Base-by-base conservation (phyloP, 2,329 filamentous ascomycete species). In the Arthroderma uncinatum region DNA sequence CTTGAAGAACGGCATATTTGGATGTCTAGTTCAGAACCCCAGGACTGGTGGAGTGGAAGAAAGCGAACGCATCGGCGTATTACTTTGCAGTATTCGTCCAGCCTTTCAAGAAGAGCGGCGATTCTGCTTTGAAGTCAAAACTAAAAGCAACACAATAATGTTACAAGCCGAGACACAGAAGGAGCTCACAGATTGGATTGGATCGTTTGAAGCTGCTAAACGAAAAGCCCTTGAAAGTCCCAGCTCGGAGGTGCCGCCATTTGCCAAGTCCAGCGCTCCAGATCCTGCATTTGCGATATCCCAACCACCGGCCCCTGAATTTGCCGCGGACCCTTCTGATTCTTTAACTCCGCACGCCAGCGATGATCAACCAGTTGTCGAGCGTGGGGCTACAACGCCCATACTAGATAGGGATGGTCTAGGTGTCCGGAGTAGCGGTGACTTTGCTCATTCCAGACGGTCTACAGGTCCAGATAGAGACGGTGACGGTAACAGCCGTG, bases 71-170 rank as follows among this genome's bases (percentile, higher is more conserved):
- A 95, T 95, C 60, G 93, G 93, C 40, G 91, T 98, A 2, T 74
- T 98, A 55, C 82, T 98, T 39, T 98, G 93, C 74, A 95, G 89
- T 66, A 87, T 93, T 53, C 89, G 92, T 65, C 90, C 91, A 16
- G 90, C 91, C 0, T 86, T 94, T 54, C 85, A 89, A 63, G 93
- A 98, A 72, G 93, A 98, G 66, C 83, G 93, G 39, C 82, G 93
- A 14, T 98, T 97, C 72, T 97, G 93, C 69, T 96, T 98, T 66
- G 93, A 98, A 72, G 87, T 98, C 66, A 98, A 97, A 77, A 98
- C 93, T 1, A 98, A 96, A 71, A 95, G 89, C 66, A 87, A 87
- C 61, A 93, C 85, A 53, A 84, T 95, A 61, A 76, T 96, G 59
- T 78, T 98, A 2, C 93, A 98, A 73, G 88, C 92, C 3, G 93